Conservation (phyloP, 305 asterid genomes). For the Nicotiana rustica region DNA sequence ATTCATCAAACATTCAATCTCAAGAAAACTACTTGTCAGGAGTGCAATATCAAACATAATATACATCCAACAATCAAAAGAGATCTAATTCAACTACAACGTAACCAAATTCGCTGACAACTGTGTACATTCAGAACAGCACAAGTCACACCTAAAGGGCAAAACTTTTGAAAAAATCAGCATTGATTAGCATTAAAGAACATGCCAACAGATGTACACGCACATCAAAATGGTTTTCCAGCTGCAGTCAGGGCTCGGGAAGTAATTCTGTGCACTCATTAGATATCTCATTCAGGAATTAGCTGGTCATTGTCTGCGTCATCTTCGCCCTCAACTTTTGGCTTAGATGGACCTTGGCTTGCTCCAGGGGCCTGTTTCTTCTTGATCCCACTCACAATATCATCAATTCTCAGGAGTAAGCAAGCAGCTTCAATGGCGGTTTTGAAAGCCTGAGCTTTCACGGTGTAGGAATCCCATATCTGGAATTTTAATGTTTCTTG, state of each 20-base stretch:
- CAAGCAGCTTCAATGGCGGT: slow-evolving; percentile 97
- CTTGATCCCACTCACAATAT: slow-evolving; percentile 94
- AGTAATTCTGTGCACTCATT: neutral
- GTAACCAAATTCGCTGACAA: neutral
- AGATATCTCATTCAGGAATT: slow-evolving; percentile 69
- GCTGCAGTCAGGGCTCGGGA: neutral
- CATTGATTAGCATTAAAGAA: no score
- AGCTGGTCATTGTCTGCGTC: slow-evolving; percentile 90
- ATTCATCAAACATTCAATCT: neutral
- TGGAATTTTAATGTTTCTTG: slow-evolving; percentile 32
- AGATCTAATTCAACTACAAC: neutral
- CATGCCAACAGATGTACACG: neutral
- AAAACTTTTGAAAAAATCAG: no score
- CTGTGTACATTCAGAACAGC: neutral
- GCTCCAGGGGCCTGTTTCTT: slow-evolving; percentile 87
- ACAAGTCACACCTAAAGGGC: neutral
- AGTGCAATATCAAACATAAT: neutral
- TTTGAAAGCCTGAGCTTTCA: slow-evolving; percentile 91
- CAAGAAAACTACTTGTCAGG: neutral
- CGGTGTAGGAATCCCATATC: slow-evolving; percentile 97
- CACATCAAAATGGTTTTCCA: neutral
- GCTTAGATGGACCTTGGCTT: slow-evolving; percentile 69
- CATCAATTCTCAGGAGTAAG: slow-evolving; percentile 95
- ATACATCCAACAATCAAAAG: neutral
- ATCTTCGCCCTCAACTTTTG: slow-evolving; percentile 73